These are phyloP conservation scores for Apophysomyces trapeziformis DNA, from an alignment of 371 early-diverging fungal species.

Conservation along the genomic window DNA sequence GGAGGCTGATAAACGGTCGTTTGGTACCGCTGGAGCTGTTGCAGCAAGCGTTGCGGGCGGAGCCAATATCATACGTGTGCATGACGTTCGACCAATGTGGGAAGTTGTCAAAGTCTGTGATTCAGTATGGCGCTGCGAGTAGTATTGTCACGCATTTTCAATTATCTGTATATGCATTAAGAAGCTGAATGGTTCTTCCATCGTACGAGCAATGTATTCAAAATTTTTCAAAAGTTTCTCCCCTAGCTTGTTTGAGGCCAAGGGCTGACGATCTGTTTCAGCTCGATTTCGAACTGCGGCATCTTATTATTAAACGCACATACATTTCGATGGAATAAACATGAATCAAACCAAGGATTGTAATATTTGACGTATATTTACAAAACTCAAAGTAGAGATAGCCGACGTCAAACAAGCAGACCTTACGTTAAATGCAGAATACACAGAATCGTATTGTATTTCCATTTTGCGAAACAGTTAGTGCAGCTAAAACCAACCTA, in stretches of 20 bases:
- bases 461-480: no score
- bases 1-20: constrained; percentile 79
- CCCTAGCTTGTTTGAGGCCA: background rate
- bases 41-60: constrained; percentile 89
- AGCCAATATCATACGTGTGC: constrained; percentile 88
- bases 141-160: background rate
- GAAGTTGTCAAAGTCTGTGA: constrained; percentile 90
- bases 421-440: no score
- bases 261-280: background rate
- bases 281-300: background rate
- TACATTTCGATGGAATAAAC: background rate
- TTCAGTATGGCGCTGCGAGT: constrained; percentile 56
- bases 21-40: constrained; percentile 95
- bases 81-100: constrained; percentile 91
- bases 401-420: no score
- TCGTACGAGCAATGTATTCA: no score
- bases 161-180: no score
- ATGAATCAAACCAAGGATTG: background rate
- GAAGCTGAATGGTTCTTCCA: no score
- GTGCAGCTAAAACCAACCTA: no score
- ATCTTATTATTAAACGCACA: background rate
- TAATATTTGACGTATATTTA: background rate
- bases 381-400: background rate
- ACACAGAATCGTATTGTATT: no score
- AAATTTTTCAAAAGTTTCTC: background rate